Conservation (phyloP, 2,329 filamentous ascomycete genomes). For the Laburnicola sp. region DNA sequence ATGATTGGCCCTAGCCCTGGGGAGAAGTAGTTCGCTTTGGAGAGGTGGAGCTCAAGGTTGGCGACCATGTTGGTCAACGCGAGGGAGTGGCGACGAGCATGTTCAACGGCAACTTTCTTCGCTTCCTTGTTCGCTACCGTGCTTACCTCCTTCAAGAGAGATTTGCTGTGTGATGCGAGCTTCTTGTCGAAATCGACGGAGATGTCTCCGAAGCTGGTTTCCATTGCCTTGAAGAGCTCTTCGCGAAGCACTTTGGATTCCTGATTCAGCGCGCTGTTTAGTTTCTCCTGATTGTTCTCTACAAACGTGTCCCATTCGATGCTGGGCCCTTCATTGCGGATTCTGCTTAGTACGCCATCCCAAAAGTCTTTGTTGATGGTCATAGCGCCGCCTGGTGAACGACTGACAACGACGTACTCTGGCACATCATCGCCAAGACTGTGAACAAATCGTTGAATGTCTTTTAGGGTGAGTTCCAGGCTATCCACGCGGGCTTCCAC, state of each 20-base stretch:
- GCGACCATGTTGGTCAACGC: constrained; percentile 37
- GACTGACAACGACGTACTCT: constrained; percentile 59
- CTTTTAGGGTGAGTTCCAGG: constrained; percentile 15
- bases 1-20: constrained; percentile 66
- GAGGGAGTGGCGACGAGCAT: constrained; percentile 35
- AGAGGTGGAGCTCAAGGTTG: constrained; percentile 38
- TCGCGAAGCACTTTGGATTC: constrained; percentile 49
- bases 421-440: constrained; percentile 52
- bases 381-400: constrained; percentile 55
- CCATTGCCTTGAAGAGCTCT: constrained; percentile 52
- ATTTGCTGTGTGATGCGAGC: constrained; percentile 23
- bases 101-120: constrained; percentile 37
- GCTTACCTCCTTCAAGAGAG: constrained; percentile 22
- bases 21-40: constrained; percentile 72
- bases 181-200: constrained; percentile 29
- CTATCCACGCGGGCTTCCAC: constrained; percentile 10
- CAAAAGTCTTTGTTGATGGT: constrained; percentile 66
- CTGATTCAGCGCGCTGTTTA: constrained; percentile 30
- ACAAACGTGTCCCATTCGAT: constrained; percentile 58
- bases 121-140: constrained; percentile 26
- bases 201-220: constrained; percentile 25
- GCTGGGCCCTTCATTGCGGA: constrained; percentile 52
- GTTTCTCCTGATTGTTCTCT: constrained; percentile 52
- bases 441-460: constrained; percentile 21
- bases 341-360: constrained; percentile 62